Evolutionary conservation across 164 flowering plant genomes (phyloP).

Genomic region (Liquidambar formosana): DNA sequence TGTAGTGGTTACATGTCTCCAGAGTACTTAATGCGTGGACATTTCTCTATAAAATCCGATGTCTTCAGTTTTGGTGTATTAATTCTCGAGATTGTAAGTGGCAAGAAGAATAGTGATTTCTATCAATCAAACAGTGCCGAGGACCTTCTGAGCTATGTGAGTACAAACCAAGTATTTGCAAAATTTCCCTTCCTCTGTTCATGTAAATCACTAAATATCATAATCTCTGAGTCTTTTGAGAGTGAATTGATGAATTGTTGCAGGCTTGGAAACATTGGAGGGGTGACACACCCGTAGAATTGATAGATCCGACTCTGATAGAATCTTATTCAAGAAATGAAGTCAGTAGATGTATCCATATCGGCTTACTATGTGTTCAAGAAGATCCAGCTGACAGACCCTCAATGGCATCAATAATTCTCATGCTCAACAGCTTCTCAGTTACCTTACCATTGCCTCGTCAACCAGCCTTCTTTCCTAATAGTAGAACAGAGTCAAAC

Average conservation of each 20-base stretch:
- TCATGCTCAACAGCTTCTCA: slow-evolving; percentile 6
- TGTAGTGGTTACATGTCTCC: slow-evolving; percentile 3
- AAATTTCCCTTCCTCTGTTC: no score
- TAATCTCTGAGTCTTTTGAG: no score
- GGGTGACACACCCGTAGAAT: no score
- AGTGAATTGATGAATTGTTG: no score
- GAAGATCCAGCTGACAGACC: slow-evolving; percentile 15
- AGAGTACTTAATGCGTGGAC: neutral
- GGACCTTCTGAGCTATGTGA: no score
- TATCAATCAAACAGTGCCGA: neutral
- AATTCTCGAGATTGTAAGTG: neutral
- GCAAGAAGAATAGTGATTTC: neutral
- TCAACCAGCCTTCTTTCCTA: no score
- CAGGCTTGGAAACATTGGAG: no score
- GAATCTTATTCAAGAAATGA: neutral
- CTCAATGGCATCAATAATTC: neutral
- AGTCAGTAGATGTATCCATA: slow-evolving; percentile 4
- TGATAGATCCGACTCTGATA: neutral
- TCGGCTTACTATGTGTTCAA: slow-evolving; percentile 16
- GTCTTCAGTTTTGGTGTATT: slow-evolving; percentile 2
- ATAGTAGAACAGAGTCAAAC: no score
- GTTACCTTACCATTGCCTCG: no score
- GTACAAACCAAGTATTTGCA: no score
- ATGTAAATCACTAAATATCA: no score
- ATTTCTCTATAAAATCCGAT: neutral